Evolutionary conservation across 2,329 filamentous ascomycete genomes (phyloP), one percentile per base, ranked within the genome.

Genomic region (Shiraia bambusicola): DNA sequence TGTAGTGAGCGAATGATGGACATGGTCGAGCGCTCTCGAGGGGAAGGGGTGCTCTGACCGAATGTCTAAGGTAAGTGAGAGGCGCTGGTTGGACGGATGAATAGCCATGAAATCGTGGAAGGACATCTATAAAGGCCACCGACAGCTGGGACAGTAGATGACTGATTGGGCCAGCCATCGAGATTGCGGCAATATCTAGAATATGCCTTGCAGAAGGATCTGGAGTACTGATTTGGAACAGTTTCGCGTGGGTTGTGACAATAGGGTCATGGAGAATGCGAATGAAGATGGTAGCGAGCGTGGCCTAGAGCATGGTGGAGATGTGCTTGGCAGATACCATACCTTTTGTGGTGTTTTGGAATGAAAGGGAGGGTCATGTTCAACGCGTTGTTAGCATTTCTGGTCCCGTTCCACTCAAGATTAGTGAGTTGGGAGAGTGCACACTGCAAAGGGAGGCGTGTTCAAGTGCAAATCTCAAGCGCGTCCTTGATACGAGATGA

Each of bases 161-260:
- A 41, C 42, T 43, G 47, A 50, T 55, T 43, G 47, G 45, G 47
- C 56, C 51, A 59, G 63, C 59, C 52, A 57, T 58, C 43, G 40
- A 49, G 49, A 59, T 57, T 56, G 49, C 48, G 38, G 38, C 45
- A 50, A 58, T 49, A 47, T 56, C 44, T 52, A 63, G 52, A 56
- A 57, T 61, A 63, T 63, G 56, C 63, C 61, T 66, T 66, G 62
- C 65, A 67, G 63, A 51, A 40, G 51, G 54, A 52, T 54, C 43
- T 45, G 51, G 50, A 47, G 45, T 56, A 59, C 56, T 48, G 55
- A 58, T 61, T 47, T 47, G 54, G 52, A 52, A 43, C 45, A 37
- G 59, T 58, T 55, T 63, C 56, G 56, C 54, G 52, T 58, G 55
- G 54, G 48, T 53, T 50, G 46, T 53, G 54, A 56, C 42, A 45